Base-by-base conservation (phyloP, 139 green algal genomes). In the Parachlorella kessleri region DNA sequence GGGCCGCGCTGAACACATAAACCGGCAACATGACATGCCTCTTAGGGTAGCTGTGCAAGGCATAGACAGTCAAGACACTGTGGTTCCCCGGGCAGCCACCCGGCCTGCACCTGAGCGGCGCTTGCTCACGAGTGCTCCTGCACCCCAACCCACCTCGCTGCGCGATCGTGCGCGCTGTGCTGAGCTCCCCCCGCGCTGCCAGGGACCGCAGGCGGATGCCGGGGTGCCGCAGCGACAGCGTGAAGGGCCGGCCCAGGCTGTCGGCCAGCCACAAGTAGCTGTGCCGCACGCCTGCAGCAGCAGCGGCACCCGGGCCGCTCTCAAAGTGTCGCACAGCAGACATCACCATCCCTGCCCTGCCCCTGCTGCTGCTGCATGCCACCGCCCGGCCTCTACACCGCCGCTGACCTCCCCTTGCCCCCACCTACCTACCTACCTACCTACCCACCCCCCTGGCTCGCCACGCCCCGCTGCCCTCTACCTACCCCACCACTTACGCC, bases 161-260 rank as follows among this genome's bases (percentile, higher is more conserved):
- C 26, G 87, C 86, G 6, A 85, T 70, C 0, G 73, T 72, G 39
- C 80, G 68, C 6, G 87, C 87, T 1, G 70, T 80, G 30, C 36
- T 70, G 40, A 84, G 55, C 48, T 89, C 85, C 21, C 83, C 83
- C 30, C 81, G 77, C 0, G 86, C 83, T 35, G 87, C 83, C 48
- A 89, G 55, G 77, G 59, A 83, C 40, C 87, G 76, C 48, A 86
- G 78, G 24, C 82, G 75, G 54, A 92, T 63, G 24, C 88, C 86
- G 4, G 86, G 71, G 39, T 89, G 83, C n/a, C 81, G 64, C 36
- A 91, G 64, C 30, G 83, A 81, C 32, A 92, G 54, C 66, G 89
- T 53, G 59, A 88, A 89, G 38, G 88, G 88, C 54, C 83, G 78
- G 28, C 81, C 83, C 42, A 87, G 42, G 33, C 76, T 66, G 65